Evolutionary conservation across 345 rosid genomes (phyloP).

Genomic region (Isatis tinctoria): DNA sequence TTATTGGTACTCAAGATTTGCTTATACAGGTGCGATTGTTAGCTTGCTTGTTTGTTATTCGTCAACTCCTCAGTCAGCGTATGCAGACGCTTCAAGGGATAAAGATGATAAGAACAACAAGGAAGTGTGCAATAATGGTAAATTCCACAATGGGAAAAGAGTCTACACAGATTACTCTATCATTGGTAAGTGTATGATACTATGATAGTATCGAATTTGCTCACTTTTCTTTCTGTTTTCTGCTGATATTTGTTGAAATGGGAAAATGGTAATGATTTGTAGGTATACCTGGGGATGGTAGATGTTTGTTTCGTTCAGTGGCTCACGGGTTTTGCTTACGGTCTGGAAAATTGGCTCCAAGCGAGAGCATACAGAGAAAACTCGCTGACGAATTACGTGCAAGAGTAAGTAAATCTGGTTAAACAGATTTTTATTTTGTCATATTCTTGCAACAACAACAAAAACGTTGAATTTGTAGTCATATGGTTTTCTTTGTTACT

Average conservation of each 20-base stretch:
- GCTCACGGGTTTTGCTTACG: conserved; percentile 78
- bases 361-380: conserved; percentile 60
- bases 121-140: conserved; percentile 16
- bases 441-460: neutral
- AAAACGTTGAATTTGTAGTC: neutral
- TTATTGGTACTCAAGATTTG: conserved; percentile 44
- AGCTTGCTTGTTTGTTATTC: conserved; percentile 72
- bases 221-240: neutral
- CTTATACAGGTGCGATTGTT: conserved; percentile 47
- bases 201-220: neutral
- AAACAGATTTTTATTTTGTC: neutral
- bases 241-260: neutral
- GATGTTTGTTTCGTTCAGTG: conserved; percentile 94
- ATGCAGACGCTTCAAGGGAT: conserved; percentile 51
- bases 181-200: conserved; percentile 51
- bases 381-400: conserved; percentile 80
- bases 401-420: conserved; percentile 30
- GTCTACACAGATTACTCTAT: conserved; percentile 76
- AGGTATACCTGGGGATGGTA: conserved; percentile 98
- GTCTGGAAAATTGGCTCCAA: conserved; percentile 65
- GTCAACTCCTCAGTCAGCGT: conserved; percentile 51
- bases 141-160: conserved; percentile 62
- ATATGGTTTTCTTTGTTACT: neutral
- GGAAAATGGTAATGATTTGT: conserved; percentile 1
- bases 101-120: conserved; percentile 34